Evolutionary conservation across 2,329 filamentous ascomycete genomes (phyloP), one percentile per base, ranked within the genome.

Genomic region (Onygena corvina): DNA sequence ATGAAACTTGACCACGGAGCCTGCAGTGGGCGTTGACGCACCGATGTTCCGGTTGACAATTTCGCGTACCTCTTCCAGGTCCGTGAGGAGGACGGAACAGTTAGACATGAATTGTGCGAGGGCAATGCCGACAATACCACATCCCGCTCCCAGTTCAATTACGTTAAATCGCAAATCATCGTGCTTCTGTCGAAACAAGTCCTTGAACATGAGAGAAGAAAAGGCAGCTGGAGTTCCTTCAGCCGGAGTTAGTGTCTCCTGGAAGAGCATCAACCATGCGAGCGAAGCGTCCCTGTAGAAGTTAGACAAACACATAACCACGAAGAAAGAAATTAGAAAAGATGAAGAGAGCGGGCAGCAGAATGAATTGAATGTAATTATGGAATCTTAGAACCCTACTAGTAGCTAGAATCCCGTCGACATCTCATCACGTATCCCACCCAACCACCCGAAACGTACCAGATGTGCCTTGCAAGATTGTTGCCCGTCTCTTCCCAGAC

Each of bases 401-500:
- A 21, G 18, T 40, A 40, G 18, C 36, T 40, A 40, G 36, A 40
- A 40, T 40, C 36, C 8, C 16, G 6, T 38, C n/a, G 5, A 20
- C 18, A 20, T 21, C 4, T 38, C 3, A 3, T 38, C 5, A 18
- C 12, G 25, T 40, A n/a, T 40, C 36, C 36, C 25, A 18, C 20
- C 23, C 18, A 20, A 12, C 21, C 29, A n/a, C 12, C 6, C 20
- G 18, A 20, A 16, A 49, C 64, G 60, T 70, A 81, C 82, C 82
- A 86, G 45, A 85, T 71, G 66, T 86, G 82, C 35, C 80, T 70
- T 4, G 82, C 82, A 58, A 86, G 85, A 60, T 79, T 83, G 58
- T 86, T 81, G 3, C 81, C 81, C 0, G 79, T 83, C 58, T 85
- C 82, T 60, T 86, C 82, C 69, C 76, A 80, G 38, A 85, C 75